Evolutionary conservation across 176 grass and related monocot genomes (phyloP).

Genomic region (Oryza meridionalis): DNA sequence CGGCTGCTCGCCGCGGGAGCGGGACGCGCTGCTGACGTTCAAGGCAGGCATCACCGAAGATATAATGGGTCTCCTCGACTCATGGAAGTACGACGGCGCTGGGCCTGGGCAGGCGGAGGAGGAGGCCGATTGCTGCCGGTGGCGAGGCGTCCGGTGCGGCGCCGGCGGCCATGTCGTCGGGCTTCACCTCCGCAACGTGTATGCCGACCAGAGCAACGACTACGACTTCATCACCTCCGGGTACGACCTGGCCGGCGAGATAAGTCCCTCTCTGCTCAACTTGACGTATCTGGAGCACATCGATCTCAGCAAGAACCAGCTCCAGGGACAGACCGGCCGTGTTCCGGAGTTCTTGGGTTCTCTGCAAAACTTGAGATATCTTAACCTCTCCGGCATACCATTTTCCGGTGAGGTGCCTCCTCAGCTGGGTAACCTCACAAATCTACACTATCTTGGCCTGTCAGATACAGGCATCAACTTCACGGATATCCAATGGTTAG

Average conservation of each 20-base stretch:
- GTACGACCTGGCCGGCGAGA: neutral
- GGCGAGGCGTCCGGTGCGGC: slow-evolving; percentile 41
- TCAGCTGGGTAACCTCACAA: slow-evolving; percentile 13
- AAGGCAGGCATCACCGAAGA: neutral
- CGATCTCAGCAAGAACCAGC: neutral
- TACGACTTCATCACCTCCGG: no score
- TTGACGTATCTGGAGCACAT: slow-evolving; percentile 26
- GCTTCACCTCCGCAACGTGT: slow-evolving; percentile 22
- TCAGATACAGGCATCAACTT: neutral
- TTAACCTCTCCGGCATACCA: neutral
- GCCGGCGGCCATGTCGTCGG: neutral
- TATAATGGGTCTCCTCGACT: neutral
- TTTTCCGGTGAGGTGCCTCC: neutral
- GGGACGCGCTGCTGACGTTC: slow-evolving; percentile 30
- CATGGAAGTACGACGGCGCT: neutral
- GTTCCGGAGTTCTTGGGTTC: slow-evolving; percentile 23
- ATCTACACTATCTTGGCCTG: neutral
- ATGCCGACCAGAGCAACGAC: no score
- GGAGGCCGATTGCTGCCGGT: slow-evolving; percentile 31
- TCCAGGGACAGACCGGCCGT: neutral
- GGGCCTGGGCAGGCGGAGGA: no score
- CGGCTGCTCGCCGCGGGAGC: neutral
- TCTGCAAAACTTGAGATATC: slow-evolving; percentile 29
- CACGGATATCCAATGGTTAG: neutral
- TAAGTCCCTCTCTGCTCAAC: slow-evolving; percentile 15